These are phyloP conservation scores for Wickerhamomyces mucosus DNA, from an alignment of 805 yeast species.

Conservation along the genomic window DNA sequence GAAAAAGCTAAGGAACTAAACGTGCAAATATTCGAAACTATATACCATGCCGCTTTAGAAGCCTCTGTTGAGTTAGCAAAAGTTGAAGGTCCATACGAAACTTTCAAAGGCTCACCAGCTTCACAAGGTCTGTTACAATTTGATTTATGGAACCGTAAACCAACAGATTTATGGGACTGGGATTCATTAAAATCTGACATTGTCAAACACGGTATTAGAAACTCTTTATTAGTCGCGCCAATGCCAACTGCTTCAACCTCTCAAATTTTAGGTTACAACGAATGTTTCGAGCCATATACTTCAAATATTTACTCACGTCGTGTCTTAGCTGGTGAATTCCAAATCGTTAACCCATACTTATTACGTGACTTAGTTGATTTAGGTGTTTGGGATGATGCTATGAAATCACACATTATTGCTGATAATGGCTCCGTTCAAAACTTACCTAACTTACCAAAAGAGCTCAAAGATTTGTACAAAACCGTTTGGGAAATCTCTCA, in stretches of 20 bases:
- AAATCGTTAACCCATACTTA: slow-evolving; percentile 81
- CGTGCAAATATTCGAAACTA: slow-evolving; percentile 85
- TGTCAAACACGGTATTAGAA: slow-evolving; percentile 61
- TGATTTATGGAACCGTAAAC: slow-evolving; percentile 77
- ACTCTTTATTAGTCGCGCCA: slow-evolving; percentile 83
- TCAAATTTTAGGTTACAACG: slow-evolving; percentile 87
- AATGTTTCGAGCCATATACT: slow-evolving; percentile 94
- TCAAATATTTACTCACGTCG: slow-evolving; percentile 88
- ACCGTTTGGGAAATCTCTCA: slow-evolving; percentile 98
- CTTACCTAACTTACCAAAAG: slow-evolving; percentile 64
- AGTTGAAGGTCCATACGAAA: slow-evolving; percentile 57
- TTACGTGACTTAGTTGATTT: slow-evolving; percentile 72
- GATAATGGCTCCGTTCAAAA: slow-evolving; percentile 81
- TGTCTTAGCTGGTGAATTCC: slow-evolving; percentile 89
- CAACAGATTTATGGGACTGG: slow-evolving; percentile 87
- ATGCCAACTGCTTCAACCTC: slow-evolving; percentile 99
- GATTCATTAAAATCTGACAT: slow-evolving; percentile 52
- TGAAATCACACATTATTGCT: slow-evolving; percentile 69
- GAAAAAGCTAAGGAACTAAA: slow-evolving; percentile 67
- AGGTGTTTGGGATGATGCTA: slow-evolving; percentile 73
- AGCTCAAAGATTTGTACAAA: slow-evolving; percentile 69
- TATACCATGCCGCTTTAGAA: slow-evolving; percentile 89
- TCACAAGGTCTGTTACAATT: slow-evolving; percentile 78
- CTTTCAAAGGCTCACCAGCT: slow-evolving; percentile 82
- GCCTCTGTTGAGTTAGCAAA: slow-evolving; percentile 76